Conservation (phyloP, 2,329 filamentous ascomycete genomes). For the Talaromyces sp. region DNA sequence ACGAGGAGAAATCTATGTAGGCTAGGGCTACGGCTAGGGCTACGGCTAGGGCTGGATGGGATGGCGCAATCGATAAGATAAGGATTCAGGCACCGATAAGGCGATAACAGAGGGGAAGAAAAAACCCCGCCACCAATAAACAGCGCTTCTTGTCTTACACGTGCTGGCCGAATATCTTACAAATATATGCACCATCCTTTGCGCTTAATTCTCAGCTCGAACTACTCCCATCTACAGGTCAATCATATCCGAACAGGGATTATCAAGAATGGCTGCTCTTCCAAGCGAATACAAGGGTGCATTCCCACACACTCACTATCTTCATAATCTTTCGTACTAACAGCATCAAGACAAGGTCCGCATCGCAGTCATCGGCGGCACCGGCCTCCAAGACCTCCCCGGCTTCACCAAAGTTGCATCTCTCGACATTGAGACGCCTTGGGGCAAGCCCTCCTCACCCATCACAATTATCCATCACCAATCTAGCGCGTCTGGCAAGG, state of each 20-base stretch:
- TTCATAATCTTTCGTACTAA: background rate
- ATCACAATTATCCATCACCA: constrained; percentile 88
- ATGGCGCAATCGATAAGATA: constrained; percentile 1
- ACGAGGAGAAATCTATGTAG: no score
- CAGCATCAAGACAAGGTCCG: constrained; percentile 55
- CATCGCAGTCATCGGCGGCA: constrained; percentile 90
- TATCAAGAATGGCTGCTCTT: constrained; percentile 51
- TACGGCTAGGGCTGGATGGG: constrained; percentile 10
- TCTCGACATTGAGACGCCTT: constrained; percentile 76
- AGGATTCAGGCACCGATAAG: constrained; percentile 1
- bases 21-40: background rate
- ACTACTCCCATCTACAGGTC: constrained; percentile 18
- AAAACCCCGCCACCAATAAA: background rate
- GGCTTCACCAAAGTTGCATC: constrained; percentile 81
- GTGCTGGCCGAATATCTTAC: background rate
- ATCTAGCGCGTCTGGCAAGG: constrained; percentile 62
- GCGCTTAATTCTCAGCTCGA: constrained; percentile 21
- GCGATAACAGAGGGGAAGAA: background rate
- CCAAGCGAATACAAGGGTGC: constrained; percentile 59
- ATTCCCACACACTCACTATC: constrained; percentile 20
- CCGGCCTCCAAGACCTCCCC: constrained; percentile 81
- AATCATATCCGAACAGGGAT: constrained; percentile 34
- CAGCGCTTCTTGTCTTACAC: background rate
- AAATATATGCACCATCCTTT: background rate
- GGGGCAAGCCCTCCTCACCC: constrained; percentile 73